These are phyloP conservation scores for Pythium rhizo-oryzae DNA, from an alignment of 352 stramenopile species.

Conservation along the genomic window DNA sequence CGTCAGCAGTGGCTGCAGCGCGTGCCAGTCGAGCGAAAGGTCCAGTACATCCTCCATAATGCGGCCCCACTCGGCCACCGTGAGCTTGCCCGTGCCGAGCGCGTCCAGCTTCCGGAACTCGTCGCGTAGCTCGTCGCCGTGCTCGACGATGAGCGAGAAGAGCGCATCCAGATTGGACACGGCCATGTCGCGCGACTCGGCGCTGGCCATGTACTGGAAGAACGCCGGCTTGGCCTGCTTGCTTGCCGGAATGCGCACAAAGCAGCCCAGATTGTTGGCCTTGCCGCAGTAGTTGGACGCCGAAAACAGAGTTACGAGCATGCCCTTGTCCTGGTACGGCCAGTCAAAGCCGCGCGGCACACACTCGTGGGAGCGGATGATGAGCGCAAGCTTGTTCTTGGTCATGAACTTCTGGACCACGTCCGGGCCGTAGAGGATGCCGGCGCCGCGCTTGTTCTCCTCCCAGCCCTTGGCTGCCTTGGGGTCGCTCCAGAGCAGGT, in stretches of 20 bases:
- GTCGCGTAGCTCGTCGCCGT: conserved; percentile 59
- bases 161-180: conserved; percentile 83
- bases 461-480: conserved; percentile 64
- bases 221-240: conserved; percentile 77
- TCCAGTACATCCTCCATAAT: conserved; percentile 85
- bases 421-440: conserved; percentile 76
- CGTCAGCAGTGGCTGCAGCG: conserved; percentile 76
- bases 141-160: conserved; percentile 85
- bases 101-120: conserved; percentile 66
- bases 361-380: conserved; percentile 88
- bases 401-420: conserved; percentile 87
- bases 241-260: conserved; percentile 78
- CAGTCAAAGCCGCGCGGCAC: conserved; percentile 81
- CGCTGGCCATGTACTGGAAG: conserved; percentile 88
- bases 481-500: conserved; percentile 85
- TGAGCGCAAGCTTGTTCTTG: conserved; percentile 80
- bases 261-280: conserved; percentile 85
- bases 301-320: conserved; percentile 88
- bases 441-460: conserved; percentile 82
- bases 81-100: conserved; percentile 43
- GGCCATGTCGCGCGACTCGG: conserved; percentile 77
- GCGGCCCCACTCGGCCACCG: conserved; percentile 51
- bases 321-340: conserved; percentile 79
- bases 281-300: conserved; percentile 88
- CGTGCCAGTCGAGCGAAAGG: conserved; percentile 77